Evolutionary conservation across 2,329 filamentous ascomycete species (phyloP), one percentile per base, ranked within the genome.

Genomic region (Chalara sp.): DNA sequence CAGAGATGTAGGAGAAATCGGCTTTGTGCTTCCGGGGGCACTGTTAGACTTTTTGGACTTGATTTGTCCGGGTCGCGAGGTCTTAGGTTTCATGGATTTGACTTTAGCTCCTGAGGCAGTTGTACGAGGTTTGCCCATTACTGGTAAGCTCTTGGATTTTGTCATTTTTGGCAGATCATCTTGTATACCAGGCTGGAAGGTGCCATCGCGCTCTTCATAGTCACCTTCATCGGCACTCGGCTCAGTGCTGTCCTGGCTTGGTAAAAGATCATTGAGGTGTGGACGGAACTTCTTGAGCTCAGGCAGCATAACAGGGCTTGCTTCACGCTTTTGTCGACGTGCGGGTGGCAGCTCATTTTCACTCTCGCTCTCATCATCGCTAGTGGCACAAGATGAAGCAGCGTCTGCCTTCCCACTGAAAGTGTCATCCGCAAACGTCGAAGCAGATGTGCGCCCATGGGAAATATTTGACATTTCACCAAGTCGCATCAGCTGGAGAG

Each of bases 381-480:
- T 91, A 45, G 87, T 93, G 50, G 88, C 89, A 49, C 88, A 88
- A 43, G 87, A 89, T 2, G 89, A 95, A 3, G 89, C 95, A 46
- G 87, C 82, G 65, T 96, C 92, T 40, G 91, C 91, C 61, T 83
- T 84, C 45, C 91, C 91, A 67, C 92, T 96, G 57, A 96, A 87
- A 1, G 89, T 91, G 68, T 97, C 92, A 63, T 97, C 92, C n/a
- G 35, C 35, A 51, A 93, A 75, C 5, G 92, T 96, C 1, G 92
- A 96, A 6, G 90, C 89, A 6, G 92, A 96, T 3, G 89, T 95
- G 59, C 92, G 87, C 49, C 90, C 91, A 63, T 96, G 89, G 1
- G 90, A 95, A 63, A 95, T 86, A 66, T 95, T 95, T 51, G 90
- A 93, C 61, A 91, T 89, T 66, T 96, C 91, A 44, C 93, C 91